Percentiles rank a stretch among this genome's conserved stretches.
Evolutionary conservation across 2,329 filamentous ascomycete genomes (phyloP).

Genomic region (Fusarium sp.): DNA sequence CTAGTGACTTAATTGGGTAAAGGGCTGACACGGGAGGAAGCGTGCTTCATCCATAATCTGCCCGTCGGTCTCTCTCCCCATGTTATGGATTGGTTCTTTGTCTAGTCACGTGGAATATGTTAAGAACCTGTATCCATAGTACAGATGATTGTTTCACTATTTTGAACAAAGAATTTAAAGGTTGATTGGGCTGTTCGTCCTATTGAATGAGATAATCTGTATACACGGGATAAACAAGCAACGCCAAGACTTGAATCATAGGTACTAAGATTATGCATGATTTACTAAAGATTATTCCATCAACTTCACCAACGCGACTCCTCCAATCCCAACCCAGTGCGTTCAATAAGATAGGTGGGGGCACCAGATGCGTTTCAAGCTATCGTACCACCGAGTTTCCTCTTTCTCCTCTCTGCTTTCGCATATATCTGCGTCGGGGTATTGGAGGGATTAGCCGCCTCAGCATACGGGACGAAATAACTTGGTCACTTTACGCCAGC

Average conservation of each 20-base stretch:
- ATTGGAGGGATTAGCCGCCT: too few relatives aligned
- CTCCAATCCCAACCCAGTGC: not conserved
- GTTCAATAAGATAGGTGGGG: not conserved
- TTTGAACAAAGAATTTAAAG: not conserved
- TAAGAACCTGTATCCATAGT: not conserved
- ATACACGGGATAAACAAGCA: not conserved
- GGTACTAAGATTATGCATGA: not conserved
- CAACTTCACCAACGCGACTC: not conserved
- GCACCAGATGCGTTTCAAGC: not conserved
- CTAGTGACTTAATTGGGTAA: conserved; percentile 17
- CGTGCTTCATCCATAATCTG: conserved; percentile 27
- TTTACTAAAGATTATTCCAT: not conserved
- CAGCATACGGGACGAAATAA: not conserved
- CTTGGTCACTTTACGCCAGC: not conserved
- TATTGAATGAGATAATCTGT: not conserved
- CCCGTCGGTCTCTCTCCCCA: not conserved
- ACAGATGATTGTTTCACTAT: not conserved
- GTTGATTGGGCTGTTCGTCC: not conserved
- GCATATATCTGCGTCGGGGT: too few relatives aligned
- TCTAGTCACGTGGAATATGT: conserved; percentile 17
- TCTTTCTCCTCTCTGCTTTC: not conserved
- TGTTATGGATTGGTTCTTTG: not conserved
- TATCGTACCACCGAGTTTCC: not conserved
- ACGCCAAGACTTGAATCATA: not conserved
- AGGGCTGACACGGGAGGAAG: conserved; percentile 28